Evolutionary conservation across 345 rosid species (phyloP), one percentile per base, ranked within the genome.

Genomic region (Salix udensis): DNA sequence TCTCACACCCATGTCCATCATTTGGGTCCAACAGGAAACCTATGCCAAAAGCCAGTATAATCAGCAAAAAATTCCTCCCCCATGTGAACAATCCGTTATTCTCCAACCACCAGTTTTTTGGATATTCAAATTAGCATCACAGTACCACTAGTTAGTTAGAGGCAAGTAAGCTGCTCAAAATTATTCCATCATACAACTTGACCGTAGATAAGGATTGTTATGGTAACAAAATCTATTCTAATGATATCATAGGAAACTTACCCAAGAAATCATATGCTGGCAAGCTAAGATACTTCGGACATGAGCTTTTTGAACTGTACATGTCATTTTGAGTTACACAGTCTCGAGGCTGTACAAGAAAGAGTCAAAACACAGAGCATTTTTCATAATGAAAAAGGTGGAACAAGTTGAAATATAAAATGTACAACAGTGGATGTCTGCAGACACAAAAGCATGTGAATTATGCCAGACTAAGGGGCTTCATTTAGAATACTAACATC

Each of bases 221-320:
- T 52, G n/a, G 60, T 31, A 52, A 52, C 3, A 53, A 13, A 44
- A 44, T 44, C 50, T 44, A 44, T 13, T 44, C 1, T 44, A 15
- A 26, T 18, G 46, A 52, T 15, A 8, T 28, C 18, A 2, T n/a
- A 21, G 30, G 28, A 76, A 80, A 81, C 86, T 88, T 86, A 92
- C 97, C 91, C 36, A 55, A 39, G 36, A 95, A 83, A 3, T 72
- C 84, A 76, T 78, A 86, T 77, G 82, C 80, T 66, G 98, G 98
- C 82, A 94, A 70, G 85, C 97, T 90, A 73, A 94, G 86, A 77
- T 91, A 94, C 73, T 86, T 79, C 62, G 98, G 98, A 77, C 98
- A 94, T 30, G 96, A 87, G 58, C 88, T 86, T 70, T 72, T 86
- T 13, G 86, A 84, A 5, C 80, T 78, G 75, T 76, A 77, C 18